Base-by-base conservation (phyloP, 2,329 filamentous ascomycete species). In the Cladophialophora yegresii region DNA sequence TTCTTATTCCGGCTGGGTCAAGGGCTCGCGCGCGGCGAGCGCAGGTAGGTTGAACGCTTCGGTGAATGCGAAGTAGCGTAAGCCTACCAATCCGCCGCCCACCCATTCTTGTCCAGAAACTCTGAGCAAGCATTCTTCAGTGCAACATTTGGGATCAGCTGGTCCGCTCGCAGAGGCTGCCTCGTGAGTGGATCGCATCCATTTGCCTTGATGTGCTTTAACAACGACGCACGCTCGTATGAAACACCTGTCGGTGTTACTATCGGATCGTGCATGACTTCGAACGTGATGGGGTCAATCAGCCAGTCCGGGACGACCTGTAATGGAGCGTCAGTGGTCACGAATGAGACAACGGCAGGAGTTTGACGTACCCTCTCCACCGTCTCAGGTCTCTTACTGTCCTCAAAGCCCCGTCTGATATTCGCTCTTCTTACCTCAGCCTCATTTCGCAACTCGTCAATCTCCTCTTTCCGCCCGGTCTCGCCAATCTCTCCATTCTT, bases 31-130 rank as follows among this genome's bases (percentile, higher is more conserved):
- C n/a, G 16, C 13, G 36, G 36, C 36, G 16, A 43, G 36, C 13
- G 13, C 16, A 8, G 1, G 36, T 43, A 43, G 13, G 6, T 40
- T 6, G 13, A 16, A 43, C 5, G 20, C 22, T 23, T 50, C 10
- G 20, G 9, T 8, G 28, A 30, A 33, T 54, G 28, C 20, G 8
- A 54, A 33, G 26, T 7, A 54, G 28, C 13, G 12, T 22, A 12
- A n/a, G 16, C 53, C 73, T 70, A 96, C 89, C 90, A 98, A 75
- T 97, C 93, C 45, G 90, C 92, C 0, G 92, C 92, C 91, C 95
- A 96, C 9, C 92, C 93, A 72, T 96, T 97, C 70, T 90, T 81
- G 30, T 90, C 84, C 64, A 97, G 79, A 72, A 96, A 98, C 70
- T 95, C 90, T 53, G 90, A 87, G 73, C 92, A 96, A 0, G 91